Conservation (phyloP, 202 grass and related monocot species). For the Eragrostis tef region DNA sequence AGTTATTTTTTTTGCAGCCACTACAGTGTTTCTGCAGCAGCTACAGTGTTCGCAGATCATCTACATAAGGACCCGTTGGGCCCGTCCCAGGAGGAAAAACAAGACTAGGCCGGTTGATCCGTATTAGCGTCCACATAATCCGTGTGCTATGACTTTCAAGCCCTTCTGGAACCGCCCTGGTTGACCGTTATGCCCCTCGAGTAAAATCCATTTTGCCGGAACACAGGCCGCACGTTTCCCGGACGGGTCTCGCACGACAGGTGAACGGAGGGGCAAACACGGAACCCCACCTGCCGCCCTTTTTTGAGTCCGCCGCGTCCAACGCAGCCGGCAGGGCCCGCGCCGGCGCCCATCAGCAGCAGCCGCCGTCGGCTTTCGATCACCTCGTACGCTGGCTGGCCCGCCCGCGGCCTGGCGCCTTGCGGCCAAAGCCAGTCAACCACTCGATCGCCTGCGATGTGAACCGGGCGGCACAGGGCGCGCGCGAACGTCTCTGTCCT, state of each 20-base stretch:
- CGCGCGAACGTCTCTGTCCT: neutral
- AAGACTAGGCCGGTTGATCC: conserved; percentile 32
- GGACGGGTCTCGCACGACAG: neutral
- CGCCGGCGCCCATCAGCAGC: neutral
- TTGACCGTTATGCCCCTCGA: neutral
- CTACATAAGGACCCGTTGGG: too few relatives aligned
- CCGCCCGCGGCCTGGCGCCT: neutral
- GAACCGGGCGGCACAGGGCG: too few relatives aligned
- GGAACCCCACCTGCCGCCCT: neutral
- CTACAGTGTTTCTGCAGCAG: too few relatives aligned
- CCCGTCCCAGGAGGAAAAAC: neutral
- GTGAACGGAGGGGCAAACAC: conserved; percentile 18
- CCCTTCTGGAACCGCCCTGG: neutral
- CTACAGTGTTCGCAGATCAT: too few relatives aligned
- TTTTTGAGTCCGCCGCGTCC: neutral
- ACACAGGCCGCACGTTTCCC: neutral
- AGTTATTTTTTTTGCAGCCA: too few relatives aligned
- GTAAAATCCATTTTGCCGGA: neutral
- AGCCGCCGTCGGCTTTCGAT: conserved; percentile 5
- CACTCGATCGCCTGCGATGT: neutral
- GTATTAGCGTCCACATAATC: neutral
- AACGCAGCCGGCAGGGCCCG: neutral
- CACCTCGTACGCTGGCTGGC: neutral
- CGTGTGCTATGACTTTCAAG: neutral
- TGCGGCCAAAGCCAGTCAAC: neutral